Evolutionary conservation across 495 filamentous ascomycete species (phyloP), one percentile per base, ranked within the genome.

Genomic region (Entonaema liquescens): DNA sequence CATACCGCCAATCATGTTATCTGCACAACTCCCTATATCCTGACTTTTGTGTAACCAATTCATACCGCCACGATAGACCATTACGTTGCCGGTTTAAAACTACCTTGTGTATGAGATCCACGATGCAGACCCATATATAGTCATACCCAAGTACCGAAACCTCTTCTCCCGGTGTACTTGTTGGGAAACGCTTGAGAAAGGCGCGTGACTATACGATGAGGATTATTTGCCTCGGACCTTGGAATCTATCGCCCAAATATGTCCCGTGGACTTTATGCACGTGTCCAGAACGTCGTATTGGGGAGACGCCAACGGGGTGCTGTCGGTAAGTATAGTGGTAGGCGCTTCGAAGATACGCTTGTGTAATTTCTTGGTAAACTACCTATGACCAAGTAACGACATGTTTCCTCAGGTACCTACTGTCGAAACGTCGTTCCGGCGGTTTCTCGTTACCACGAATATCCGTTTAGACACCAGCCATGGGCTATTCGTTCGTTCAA

Each of bases 321-420:
- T 42, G 17, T 28, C 35, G 44, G 40, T 33, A 65, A 63, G 17
- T 21, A 19, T 53, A 38, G 33, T 29, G 17, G 36, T 19, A 26
- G 42, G 47, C 44, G 25, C 35, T 64, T 64, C 47, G 36, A 64
- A 53, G 56, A 23, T 19, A 33, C 35, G 38, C 59, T 35, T 53
- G 38, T 64, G 64, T 49, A 58, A 65, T 73, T 58, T 40, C 42
- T 73, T 73, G 70, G 61, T 69, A 65, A 50, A 66, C 65, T 68
- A 65, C 56, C 57, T 62, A 66, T 58, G 54, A 62, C 59, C 65
- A 61, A 68, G 70, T 47, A 59, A 62, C 47, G 35, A 38, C 61
- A 65, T 65, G 55, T 59, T 47, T 55, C 60, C 61, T n/a, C n/a
- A n/a, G n/a, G n/a, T 31, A 49, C 50, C 33, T 42, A 65, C 53